A percentile compares a stretch with the other conserved stretches of the same genome.
phyloP scores from a whole-genome alignment of 169 alveolate genomes.

The Cryptosporidium ubiquitum region DNA sequence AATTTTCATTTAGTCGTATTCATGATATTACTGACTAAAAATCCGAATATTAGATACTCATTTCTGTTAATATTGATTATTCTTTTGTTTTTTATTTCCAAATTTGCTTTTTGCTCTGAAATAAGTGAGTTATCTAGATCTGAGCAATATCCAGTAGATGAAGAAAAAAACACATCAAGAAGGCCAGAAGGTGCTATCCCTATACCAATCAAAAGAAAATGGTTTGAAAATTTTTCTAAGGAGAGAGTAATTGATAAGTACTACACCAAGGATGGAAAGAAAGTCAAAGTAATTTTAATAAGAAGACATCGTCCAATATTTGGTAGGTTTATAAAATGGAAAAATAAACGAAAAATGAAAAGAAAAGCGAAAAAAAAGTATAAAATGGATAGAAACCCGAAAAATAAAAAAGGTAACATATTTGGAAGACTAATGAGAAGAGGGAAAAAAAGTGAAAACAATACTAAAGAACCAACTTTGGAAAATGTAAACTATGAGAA shows the following conservation, averaged over 20 bases:
- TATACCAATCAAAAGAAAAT: neutral
- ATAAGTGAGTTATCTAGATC: neutral
- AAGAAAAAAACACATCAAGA: neutral
- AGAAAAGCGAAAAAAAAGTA: slow-evolving; percentile 12
- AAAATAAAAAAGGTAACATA: neutral
- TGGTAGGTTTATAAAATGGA: neutral
- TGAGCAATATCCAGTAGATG: neutral
- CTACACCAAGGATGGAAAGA: slow-evolving; percentile 18
- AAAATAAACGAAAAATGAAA: slow-evolving; percentile 1
- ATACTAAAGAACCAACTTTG: neutral
- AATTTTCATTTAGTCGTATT: neutral
- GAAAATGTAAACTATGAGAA: neutral
- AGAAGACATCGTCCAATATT: slow-evolving; percentile 23
- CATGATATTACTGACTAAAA: neutral
- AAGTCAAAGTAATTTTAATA: slow-evolving; percentile 29
- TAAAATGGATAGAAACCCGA: neutral
- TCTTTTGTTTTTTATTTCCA: neutral
- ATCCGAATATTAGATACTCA: neutral
- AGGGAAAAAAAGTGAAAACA: neutral
- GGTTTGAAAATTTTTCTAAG: neutral
- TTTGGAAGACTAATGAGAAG: neutral
- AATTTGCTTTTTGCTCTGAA: slow-evolving; percentile 18
- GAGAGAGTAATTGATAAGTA: slow-evolving; percentile 26
- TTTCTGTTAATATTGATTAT: neutral
- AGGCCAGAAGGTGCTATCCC: slow-evolving; percentile 51